phyloP scores from a whole-genome alignment of 2,329 filamentous ascomycete genomes.

The Curvularia sp. region DNA sequence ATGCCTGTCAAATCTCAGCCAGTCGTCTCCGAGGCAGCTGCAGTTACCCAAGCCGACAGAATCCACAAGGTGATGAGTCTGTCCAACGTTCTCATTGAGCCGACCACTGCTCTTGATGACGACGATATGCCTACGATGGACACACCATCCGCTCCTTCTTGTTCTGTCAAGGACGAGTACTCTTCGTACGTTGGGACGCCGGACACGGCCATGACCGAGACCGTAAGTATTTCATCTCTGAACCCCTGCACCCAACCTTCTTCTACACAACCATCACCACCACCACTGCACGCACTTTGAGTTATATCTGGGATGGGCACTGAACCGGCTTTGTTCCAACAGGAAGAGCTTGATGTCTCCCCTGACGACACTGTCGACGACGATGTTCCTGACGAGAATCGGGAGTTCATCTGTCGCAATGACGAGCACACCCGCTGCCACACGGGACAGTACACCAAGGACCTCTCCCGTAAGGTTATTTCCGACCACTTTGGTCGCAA shows the following conservation, averaged over 20 bases:
- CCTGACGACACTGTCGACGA: constrained; percentile 7
- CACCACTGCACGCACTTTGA: not conserved
- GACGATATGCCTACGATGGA: constrained; percentile 3
- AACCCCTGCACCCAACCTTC: not conserved
- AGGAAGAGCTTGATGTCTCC: constrained; percentile 2
- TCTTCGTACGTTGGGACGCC: constrained; percentile 3
- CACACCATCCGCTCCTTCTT: constrained; percentile 14
- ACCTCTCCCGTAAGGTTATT: constrained; percentile 49
- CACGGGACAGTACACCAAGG: constrained; percentile 45
- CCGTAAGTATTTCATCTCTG: constrained; percentile 4
- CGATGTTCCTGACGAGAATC: constrained; percentile 20
- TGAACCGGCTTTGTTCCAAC: not conserved
- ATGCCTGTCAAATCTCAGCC: constrained; percentile 18
- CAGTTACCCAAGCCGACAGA: constrained; percentile 12
- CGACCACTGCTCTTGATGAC: constrained; percentile 4
- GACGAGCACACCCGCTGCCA: constrained; percentile 40
- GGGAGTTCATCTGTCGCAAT: constrained; percentile 45
- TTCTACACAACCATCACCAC: not conserved
- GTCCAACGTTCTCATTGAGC: constrained; percentile 26
- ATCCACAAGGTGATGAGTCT: constrained; percentile 37
- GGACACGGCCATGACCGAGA: constrained; percentile 10
- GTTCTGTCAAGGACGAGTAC: constrained; percentile 6
- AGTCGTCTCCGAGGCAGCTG: constrained; percentile 1
- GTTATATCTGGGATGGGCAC: not conserved
- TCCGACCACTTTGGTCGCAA: constrained; percentile 52